phyloP scores from a whole-genome alignment of 1,284 basidiomycete species.

The Fomitopsis palustris region DNA sequence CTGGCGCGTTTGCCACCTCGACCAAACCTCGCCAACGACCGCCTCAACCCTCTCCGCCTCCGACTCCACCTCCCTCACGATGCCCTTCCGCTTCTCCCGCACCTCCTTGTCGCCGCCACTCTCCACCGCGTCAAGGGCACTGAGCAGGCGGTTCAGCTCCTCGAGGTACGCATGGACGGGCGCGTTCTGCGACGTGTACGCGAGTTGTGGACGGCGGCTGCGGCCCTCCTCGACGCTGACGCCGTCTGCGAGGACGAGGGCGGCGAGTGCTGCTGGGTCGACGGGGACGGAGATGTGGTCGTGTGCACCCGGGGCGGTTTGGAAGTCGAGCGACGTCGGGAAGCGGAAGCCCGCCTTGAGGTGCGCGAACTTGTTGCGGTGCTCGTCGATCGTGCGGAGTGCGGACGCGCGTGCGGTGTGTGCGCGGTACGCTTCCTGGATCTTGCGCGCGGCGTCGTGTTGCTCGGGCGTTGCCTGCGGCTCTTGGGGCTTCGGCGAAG shows the following conservation, averaged over 20 bases:
- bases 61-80: conserved; percentile 60
- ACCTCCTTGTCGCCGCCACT: conserved; percentile 58
- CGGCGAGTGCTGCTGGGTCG: not conserved
- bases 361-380: conserved; percentile 2
- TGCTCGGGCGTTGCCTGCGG: conserved; percentile 3
- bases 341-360: conserved; percentile 2
- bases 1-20: not conserved
- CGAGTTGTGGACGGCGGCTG: conserved; percentile 3
- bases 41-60: conserved; percentile 22
- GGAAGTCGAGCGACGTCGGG: conserved; percentile 6
- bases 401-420: conserved; percentile 1
- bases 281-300: conserved; percentile 1
- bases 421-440: conserved; percentile 6
- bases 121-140: conserved; percentile 63
- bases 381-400: conserved; percentile 2
- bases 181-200: conserved; percentile 41
- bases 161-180: conserved; percentile 49
- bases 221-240: not conserved
- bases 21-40: not conserved
- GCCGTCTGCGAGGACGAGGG: not conserved
- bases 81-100: conserved; percentile 48
- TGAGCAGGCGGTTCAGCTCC: conserved; percentile 56
- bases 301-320: not conserved
- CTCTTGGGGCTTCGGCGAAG: not conserved
- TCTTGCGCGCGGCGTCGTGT: conserved; percentile 6